phyloP scores from a whole-genome alignment of 768 basidiomycete species.

The Hirschioporus abietinus region DNA sequence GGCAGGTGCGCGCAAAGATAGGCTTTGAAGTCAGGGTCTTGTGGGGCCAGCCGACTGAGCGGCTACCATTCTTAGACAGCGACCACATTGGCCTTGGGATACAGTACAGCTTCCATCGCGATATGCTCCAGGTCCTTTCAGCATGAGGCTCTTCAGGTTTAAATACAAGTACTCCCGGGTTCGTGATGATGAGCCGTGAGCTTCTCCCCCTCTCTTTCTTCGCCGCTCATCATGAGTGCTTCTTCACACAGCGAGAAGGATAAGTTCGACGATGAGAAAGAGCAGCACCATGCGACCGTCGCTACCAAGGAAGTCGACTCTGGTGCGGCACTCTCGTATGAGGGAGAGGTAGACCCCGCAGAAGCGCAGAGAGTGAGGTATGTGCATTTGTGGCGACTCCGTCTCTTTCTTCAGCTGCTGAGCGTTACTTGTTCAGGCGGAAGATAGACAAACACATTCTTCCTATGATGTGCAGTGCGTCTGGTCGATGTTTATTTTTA shows the following conservation, averaged over 20 bases:
- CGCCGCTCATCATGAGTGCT: background rate
- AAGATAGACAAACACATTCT: conserved; percentile 68
- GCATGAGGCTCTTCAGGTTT: background rate
- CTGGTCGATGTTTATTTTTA: background rate
- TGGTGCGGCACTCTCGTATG: conserved; percentile 49
- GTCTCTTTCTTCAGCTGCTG: background rate
- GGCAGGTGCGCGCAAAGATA: background rate
- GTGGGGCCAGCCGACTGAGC: background rate
- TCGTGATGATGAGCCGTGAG: background rate
- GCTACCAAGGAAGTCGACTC: conserved; percentile 53
- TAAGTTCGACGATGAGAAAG: conserved; percentile 23
- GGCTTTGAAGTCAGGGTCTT: background rate
- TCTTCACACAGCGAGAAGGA: background rate
- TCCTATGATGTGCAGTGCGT: conserved; percentile 69
- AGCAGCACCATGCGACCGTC: conserved; percentile 24
- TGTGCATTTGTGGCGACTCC: conserved; percentile 8
- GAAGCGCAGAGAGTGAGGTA: conserved; percentile 51
- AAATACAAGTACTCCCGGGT: background rate
- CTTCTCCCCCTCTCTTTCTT: background rate
- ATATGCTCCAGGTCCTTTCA: background rate
- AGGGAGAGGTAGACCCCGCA: conserved; percentile 40
- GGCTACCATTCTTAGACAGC: background rate
- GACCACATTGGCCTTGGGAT: background rate
- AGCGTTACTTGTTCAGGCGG: conserved; percentile 23
- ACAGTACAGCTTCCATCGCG: background rate